phyloP scores from a whole-genome alignment of 2,329 filamentous ascomycete species.

The Microsporum canis region DNA sequence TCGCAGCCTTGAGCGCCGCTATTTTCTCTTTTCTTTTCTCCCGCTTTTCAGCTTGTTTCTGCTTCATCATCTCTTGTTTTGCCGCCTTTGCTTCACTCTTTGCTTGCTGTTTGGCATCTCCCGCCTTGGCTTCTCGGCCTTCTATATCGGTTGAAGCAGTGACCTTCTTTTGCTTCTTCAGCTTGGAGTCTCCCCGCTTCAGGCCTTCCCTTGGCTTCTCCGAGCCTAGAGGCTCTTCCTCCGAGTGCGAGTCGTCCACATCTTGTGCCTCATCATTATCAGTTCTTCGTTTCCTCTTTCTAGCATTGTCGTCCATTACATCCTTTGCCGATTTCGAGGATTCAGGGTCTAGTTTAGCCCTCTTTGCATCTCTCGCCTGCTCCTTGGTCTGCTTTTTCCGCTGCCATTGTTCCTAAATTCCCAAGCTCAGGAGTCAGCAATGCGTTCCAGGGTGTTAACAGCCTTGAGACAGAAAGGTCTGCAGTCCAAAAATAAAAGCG shows the following conservation, averaged over 20 bases:
- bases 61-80: slow-evolving; percentile 19
- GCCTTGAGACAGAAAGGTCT: neutral
- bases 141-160: neutral
- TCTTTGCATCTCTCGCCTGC: slow-evolving; percentile 68
- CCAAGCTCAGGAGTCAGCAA: slow-evolving; percentile 7
- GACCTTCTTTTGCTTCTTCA: slow-evolving; percentile 45
- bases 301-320: slow-evolving; percentile 73
- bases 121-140: slow-evolving; percentile 13
- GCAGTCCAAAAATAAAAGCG: slow-evolving; percentile 29
- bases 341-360: slow-evolving; percentile 82
- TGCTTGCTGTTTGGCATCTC: neutral
- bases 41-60: slow-evolving; percentile 11
- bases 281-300: slow-evolving; percentile 67
- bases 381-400: slow-evolving; percentile 93
- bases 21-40: slow-evolving; percentile 16
- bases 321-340: slow-evolving; percentile 87
- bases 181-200: slow-evolving; percentile 35
- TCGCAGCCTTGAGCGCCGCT: slow-evolving; percentile 10
- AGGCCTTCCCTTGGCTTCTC: slow-evolving; percentile 52
- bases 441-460: slow-evolving; percentile 9
- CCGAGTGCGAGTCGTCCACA: slow-evolving; percentile 29
- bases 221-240: slow-evolving; percentile 34
- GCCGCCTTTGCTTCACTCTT: slow-evolving; percentile 10
- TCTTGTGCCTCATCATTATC: slow-evolving; percentile 38
- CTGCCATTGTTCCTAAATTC: slow-evolving; percentile 72